These are phyloP conservation scores for Saccharomyces jurei DNA, from an alignment of 805 yeast species.

Conservation along the genomic window DNA sequence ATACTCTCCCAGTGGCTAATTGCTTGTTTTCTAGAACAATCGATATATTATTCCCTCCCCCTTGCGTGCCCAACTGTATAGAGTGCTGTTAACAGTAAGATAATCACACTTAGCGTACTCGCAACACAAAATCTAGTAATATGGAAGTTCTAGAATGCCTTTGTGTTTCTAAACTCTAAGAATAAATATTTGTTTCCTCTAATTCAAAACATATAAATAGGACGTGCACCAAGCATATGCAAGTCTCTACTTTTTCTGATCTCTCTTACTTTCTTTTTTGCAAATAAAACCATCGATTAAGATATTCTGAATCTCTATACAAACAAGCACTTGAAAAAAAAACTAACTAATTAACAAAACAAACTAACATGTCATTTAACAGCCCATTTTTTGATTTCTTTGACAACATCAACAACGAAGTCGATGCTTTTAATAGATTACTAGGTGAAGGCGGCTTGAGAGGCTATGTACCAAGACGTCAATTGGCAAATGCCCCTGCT, in stretches of 20 bases:
- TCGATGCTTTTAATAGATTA: conserved; percentile 32
- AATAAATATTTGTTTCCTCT: not conserved
- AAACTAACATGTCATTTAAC: conserved; percentile 27
- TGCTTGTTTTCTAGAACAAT: not conserved
- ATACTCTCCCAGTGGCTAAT: not conserved
- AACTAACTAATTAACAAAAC: not conserved
- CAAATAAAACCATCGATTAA: not conserved
- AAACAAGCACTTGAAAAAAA: not conserved
- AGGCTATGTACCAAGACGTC: conserved; percentile 17
- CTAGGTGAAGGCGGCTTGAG: conserved; percentile 25
- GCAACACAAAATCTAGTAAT: not conserved
- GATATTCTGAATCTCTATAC: not conserved
- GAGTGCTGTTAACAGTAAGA: not conserved
- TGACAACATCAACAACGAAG: conserved; percentile 37
- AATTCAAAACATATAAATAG: not conserved
- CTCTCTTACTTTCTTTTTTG: not conserved
- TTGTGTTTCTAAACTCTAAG: not conserved
- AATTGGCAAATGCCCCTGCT: conserved; percentile 9
- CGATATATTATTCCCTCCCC: not conserved
- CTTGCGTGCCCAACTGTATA: not conserved
- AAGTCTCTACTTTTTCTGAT: not conserved
- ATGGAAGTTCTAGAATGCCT: not conserved
- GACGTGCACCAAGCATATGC: not conserved
- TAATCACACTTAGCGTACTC: not conserved
- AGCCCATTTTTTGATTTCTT: conserved; percentile 40